Percentiles rank a stretch among this genome's conserved stretches.
Evolutionary conservation across 2,329 filamentous ascomycete genomes (phyloP).

Genomic region (Pyricularia pennisetigena): DNA sequence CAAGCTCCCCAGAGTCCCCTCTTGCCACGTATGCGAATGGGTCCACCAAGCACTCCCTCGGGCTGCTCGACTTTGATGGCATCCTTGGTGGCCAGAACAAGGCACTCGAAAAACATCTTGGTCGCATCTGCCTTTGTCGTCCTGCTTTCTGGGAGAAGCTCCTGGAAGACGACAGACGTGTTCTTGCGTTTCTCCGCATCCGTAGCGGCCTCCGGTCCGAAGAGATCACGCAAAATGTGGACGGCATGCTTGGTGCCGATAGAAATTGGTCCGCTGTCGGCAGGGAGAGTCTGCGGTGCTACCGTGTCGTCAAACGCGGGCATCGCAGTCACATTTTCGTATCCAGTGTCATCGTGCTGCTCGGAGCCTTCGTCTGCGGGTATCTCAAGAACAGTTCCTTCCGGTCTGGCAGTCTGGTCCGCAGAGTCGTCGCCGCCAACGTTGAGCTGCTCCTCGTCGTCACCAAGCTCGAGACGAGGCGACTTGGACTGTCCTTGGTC

Average conservation of each 20-base stretch:
- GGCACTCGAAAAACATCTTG: constrained; percentile 98
- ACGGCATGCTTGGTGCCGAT: constrained; percentile 92
- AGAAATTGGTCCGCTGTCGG: constrained; percentile 78
- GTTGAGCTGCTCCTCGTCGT: constrained; percentile 27
- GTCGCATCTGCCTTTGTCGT: constrained; percentile 87
- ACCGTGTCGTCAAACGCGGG: constrained; percentile 73
- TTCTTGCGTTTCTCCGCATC: constrained; percentile 66
- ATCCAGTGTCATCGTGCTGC: constrained; percentile 34
- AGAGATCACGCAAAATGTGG: constrained; percentile 81
- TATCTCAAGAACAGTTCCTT: constrained; percentile 57
- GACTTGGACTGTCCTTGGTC: constrained; percentile 55
- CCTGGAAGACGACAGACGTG: constrained; percentile 76
- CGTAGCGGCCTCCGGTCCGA: constrained; percentile 62
- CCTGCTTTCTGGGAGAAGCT: constrained; percentile 71
- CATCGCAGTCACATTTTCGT: constrained; percentile 32
- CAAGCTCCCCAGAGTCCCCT: constrained; percentile 93
- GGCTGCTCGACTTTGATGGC: constrained; percentile 93
- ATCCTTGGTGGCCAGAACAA: constrained; percentile 95
- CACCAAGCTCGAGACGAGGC: constrained; percentile 39
- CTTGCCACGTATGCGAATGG: constrained; percentile 81
- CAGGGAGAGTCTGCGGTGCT: constrained; percentile 65
- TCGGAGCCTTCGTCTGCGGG: constrained; percentile 45
- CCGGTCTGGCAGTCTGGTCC: constrained; percentile 42
- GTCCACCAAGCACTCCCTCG: constrained; percentile 59
- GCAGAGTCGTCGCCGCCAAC: constrained; percentile 57